Evolutionary conservation across 2,329 filamentous ascomycete species (phyloP).

Genomic region (Pseudovirgaria hyperparasitica): DNA sequence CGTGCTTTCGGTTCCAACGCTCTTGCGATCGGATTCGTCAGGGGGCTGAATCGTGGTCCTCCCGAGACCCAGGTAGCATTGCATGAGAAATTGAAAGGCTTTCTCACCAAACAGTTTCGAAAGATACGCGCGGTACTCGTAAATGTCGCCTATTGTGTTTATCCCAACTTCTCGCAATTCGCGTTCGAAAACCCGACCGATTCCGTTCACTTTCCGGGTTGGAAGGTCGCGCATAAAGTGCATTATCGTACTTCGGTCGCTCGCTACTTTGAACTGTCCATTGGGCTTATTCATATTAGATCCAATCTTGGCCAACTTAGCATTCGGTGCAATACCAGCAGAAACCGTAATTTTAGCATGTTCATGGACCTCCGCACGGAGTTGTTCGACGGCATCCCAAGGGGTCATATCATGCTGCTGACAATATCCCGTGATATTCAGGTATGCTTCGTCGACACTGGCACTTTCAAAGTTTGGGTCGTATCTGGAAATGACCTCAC

Average conservation of each 20-base stretch:
- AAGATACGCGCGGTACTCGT: slow-evolving; percentile 59
- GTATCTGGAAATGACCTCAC: slow-evolving; percentile 71
- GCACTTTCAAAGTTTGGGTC: slow-evolving; percentile 86
- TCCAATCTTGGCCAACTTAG: slow-evolving; percentile 87
- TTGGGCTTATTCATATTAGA: slow-evolving; percentile 96
- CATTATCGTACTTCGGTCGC: slow-evolving; percentile 63
- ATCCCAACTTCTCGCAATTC: slow-evolving; percentile 81
- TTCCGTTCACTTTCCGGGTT: slow-evolving; percentile 82
- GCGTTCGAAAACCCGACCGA: slow-evolving; percentile 87
- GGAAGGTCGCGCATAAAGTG: slow-evolving; percentile 73
- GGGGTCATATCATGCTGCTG: slow-evolving; percentile 52
- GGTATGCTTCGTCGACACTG: slow-evolving; percentile 90
- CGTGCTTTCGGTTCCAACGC: slow-evolving; percentile 84
- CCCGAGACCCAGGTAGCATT: slow-evolving; percentile 75
- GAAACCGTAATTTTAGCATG: slow-evolving; percentile 78
- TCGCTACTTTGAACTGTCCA: slow-evolving; percentile 69
- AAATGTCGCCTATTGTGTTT: slow-evolving; percentile 81
- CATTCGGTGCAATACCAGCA: slow-evolving; percentile 86
- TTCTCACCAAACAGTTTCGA: slow-evolving; percentile 81
- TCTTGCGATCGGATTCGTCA: slow-evolving; percentile 84
- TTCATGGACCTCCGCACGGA: slow-evolving; percentile 64
- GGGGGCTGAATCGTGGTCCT: slow-evolving; percentile 74
- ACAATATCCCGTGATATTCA: slow-evolving; percentile 87
- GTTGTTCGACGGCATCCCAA: slow-evolving; percentile 60
- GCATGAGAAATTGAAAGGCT: slow-evolving; percentile 72